These are phyloP conservation scores for Fraxinus excelsior DNA, from an alignment of 257 asterid genomes.

Conservation along the genomic window DNA sequence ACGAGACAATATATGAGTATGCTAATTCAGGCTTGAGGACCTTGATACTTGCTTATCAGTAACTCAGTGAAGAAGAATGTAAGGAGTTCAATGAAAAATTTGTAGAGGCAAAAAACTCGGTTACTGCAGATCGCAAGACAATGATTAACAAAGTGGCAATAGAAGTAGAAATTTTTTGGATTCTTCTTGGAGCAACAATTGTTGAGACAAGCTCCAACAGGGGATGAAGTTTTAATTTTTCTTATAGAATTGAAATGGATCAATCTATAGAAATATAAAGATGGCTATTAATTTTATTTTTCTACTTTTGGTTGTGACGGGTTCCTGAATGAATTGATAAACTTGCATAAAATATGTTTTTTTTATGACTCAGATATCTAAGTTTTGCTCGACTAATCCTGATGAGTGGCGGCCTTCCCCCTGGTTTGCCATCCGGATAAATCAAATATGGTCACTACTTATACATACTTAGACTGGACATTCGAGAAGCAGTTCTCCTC, in stretches of 20 bases:
- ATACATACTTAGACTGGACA: no score
- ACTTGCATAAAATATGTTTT: slow-evolving; percentile 67
- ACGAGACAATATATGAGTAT: slow-evolving; percentile 60
- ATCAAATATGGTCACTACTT: no score
- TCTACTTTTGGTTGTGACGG: slow-evolving; percentile 28
- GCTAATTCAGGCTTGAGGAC: slow-evolving; percentile 79
- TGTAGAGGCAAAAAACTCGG: slow-evolving; percentile 50
- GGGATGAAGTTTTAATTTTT: slow-evolving; percentile 44
- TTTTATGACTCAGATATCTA: no score
- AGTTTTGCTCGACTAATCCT: no score
- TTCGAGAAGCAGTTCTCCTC: no score
- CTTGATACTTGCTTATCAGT: slow-evolving; percentile 60
- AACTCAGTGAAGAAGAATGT: slow-evolving; percentile 62
- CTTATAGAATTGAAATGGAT: background rate
- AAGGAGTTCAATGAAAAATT: slow-evolving; percentile 40
- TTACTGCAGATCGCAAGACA: slow-evolving; percentile 56
- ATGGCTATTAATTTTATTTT: slow-evolving; percentile 18
- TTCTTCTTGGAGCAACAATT: slow-evolving; percentile 78
- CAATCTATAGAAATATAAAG: background rate
- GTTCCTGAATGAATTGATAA: slow-evolving; percentile 88
- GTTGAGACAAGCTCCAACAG: slow-evolving; percentile 77
- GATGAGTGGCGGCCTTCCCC: no score
- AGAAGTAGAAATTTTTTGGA: slow-evolving; percentile 57
- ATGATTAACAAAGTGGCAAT: slow-evolving; percentile 49
- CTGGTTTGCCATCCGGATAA: background rate